Conservation (phyloP, 2,329 filamentous ascomycete species). For the Blumeriella jaapii region DNA sequence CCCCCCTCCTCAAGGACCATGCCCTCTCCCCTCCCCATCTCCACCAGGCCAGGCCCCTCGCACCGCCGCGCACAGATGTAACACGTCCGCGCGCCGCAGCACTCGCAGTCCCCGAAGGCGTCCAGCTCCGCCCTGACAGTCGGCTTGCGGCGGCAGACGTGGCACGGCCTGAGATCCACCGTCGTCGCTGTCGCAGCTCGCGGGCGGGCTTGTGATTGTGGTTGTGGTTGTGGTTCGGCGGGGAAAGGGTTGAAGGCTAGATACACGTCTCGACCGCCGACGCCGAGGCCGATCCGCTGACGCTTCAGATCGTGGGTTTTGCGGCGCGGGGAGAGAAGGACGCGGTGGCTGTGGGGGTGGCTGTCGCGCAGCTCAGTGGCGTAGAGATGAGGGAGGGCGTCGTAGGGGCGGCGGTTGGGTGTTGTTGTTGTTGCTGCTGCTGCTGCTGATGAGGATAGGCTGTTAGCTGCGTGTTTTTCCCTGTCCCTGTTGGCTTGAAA, state of each 20-base stretch:
- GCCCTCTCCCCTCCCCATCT: background rate
- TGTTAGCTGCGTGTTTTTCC: background rate
- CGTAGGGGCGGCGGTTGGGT: background rate
- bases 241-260: background rate
- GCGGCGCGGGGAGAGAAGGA: background rate
- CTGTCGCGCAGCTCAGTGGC: background rate
- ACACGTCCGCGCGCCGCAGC: constrained; percentile 51
- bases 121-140: constrained; percentile 55
- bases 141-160: constrained; percentile 56
- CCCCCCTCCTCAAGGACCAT: constrained; percentile 1
- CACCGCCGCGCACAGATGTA: constrained; percentile 59
- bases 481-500: background rate
- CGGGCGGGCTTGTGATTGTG: background rate
- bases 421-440: too few relatives aligned
- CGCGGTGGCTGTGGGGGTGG: background rate
- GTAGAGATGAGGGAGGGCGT: background rate
- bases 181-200: constrained; percentile 11
- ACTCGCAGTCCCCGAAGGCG: constrained; percentile 51
- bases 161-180: constrained; percentile 50
- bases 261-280: background rate
- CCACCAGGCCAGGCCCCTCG: constrained; percentile 16
- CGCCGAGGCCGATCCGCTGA: constrained; percentile 6
- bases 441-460: too few relatives aligned
- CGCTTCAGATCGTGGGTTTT: constrained; percentile 9
- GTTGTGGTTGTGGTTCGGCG: background rate